Base-by-base conservation (phyloP, 1,139 yeast species). In the Hansenula sp. region DNA sequence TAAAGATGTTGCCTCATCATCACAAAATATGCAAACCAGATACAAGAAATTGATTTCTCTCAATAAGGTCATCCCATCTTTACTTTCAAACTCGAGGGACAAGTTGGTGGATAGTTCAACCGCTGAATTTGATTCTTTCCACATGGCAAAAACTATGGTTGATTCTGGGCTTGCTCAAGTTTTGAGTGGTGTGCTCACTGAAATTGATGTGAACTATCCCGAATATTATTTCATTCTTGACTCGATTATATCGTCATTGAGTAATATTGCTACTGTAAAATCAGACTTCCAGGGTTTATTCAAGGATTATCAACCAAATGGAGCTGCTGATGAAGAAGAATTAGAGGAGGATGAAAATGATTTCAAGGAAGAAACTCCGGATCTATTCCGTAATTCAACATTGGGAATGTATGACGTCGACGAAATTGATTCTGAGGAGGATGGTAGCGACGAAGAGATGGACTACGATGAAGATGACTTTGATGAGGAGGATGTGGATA, bases 391-490 rank as follows among this genome's bases (percentile, higher is more conserved):
- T 39, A 88, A 90, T 57, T 89, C 97, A 0, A 87, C 97, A 0
- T 69, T 90, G 39, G 97, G 97, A 2, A 89, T 90, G 96, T 90
- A 85, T 57, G 97, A 90, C 53, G 81, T 86, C 38, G 83, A 72
- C 27, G 95, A 85, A 39, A 73, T 79, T 31, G 88, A 82, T 46
- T 80, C 82, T 40, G 90, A 83, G 36, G 77, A 67, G 19, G 77
- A 69, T 13, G 69, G 60, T 61, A 38, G 48, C 29, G 70, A 64
- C 30, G 73, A 70, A 32, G 75, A 67, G 7, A 66, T 65, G n/a
- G 52, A 62, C 22, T 61, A 24, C 12, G 73, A 70, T 32, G 75
- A 67, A 8, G 66, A 65, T 13, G 52, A 62, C 22, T 61, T 58
- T 35, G 66, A 62, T 12, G 68, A 64, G 32, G 65, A 58, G 29